phyloP scores from a whole-genome alignment of 2,329 filamentous ascomycete genomes.

The Calonectria hongkongensis region DNA sequence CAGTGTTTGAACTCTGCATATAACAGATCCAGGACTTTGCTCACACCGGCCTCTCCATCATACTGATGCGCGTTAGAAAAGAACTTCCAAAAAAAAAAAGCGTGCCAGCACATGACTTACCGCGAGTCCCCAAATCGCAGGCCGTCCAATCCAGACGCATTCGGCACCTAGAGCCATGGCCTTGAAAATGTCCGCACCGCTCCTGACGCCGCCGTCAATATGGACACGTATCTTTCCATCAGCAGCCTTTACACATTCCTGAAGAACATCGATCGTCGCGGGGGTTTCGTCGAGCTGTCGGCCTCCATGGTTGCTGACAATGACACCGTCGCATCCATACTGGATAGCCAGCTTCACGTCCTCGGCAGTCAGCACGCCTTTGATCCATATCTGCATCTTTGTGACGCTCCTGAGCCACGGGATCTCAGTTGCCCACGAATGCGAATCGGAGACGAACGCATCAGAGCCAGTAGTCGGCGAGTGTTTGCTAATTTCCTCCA shows the following conservation, averaged over 20 bases:
- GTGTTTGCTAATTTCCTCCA: background rate
- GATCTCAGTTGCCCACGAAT: constrained; percentile 7
- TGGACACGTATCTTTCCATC: background rate
- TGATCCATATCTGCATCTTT: constrained; percentile 1
- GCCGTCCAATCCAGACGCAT: constrained; percentile 6
- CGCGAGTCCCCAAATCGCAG: background rate
- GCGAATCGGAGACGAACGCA: background rate
- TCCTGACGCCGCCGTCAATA: constrained; percentile 3
- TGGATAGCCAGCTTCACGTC: constrained; percentile 6
- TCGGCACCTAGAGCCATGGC: background rate
- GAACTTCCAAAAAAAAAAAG: background rate
- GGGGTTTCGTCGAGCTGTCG: background rate
- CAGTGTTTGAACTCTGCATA: constrained; percentile 4
- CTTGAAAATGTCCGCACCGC: constrained; percentile 5
- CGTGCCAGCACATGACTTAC: background rate
- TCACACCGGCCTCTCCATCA: background rate
- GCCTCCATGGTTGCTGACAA: constrained; percentile 7
- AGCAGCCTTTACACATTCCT: constrained; percentile 3
- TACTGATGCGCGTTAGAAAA: background rate
- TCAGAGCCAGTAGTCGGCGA: background rate
- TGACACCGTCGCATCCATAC: constrained; percentile 11
- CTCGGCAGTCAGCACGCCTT: constrained; percentile 13
- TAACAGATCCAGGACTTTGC: background rate
- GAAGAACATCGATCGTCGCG: background rate
- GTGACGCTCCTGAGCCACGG: constrained; percentile 3